Percentiles rank a stretch among this genome's conserved stretches.
Evolutionary conservation across 441 rosid genomes (phyloP).

Genomic region (Manihot esculenta): DNA sequence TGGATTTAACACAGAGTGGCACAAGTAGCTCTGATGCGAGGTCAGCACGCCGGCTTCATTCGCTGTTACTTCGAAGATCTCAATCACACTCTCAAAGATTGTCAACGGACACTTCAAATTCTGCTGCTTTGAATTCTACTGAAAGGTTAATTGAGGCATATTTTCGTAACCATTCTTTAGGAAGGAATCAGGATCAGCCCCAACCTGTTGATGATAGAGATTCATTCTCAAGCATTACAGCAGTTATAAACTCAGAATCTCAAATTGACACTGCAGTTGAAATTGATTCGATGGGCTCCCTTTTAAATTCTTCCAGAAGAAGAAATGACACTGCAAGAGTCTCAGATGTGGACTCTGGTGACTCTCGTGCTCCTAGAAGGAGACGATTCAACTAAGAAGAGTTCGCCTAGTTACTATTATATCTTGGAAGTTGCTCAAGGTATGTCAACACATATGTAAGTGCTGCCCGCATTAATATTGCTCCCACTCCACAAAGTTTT

Average conservation of each 20-base stretch:
- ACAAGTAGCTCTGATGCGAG: conserved; percentile 47
- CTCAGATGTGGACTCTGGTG: conserved; percentile 78
- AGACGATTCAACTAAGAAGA: conserved; percentile 54
- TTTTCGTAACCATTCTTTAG: conserved; percentile 42
- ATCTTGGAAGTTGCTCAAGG: conserved; percentile 18
- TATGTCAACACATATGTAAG: conserved; percentile 23
- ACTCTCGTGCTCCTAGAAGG: conserved; percentile 84
- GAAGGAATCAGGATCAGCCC: conserved; percentile 77
- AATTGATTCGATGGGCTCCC: conserved; percentile 79
- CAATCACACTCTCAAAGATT: conserved; percentile 58
- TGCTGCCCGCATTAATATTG: conserved; percentile 28
- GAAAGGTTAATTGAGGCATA: conserved; percentile 61
- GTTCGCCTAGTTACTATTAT: conserved; percentile 21
- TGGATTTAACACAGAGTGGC: conserved; percentile 49
- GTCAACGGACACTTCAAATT: conserved; percentile 39
- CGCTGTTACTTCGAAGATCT: conserved; percentile 50
- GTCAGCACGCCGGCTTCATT: conserved; percentile 48
- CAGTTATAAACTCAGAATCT: conserved; percentile 80
- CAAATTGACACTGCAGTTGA: conserved; percentile 82
- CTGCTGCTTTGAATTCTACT: conserved; percentile 49
- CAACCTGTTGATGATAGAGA: conserved; percentile 83
- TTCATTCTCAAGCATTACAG: conserved; percentile 83
- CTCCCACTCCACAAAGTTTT: conserved; percentile 20
- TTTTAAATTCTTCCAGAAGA: conserved; percentile 82
- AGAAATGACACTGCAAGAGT: conserved; percentile 69